phyloP scores from a whole-genome alignment of 73 alveolate species.

The Paraurostyla sp. region DNA sequence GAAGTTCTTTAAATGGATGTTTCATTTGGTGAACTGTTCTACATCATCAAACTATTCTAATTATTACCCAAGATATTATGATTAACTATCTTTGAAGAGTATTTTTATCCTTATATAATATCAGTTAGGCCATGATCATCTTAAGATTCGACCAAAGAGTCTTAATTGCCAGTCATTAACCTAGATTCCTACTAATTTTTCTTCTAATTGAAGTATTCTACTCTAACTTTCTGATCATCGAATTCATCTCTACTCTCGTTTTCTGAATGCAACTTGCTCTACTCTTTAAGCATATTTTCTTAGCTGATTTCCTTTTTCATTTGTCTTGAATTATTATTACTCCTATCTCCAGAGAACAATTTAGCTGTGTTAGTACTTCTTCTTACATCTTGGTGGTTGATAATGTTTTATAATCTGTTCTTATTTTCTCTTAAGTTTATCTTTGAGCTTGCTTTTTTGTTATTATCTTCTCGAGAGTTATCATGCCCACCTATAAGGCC shows the following conservation, averaged over 20 bases:
- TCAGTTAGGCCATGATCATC: constrained; percentile 40
- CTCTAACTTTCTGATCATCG: background rate
- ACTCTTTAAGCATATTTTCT: too few relatives aligned
- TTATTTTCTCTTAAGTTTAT: too few relatives aligned
- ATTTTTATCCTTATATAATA: constrained; percentile 30
- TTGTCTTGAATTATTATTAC: too few relatives aligned
- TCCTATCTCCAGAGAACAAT: too few relatives aligned
- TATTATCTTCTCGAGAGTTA: too few relatives aligned
- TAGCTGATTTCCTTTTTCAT: too few relatives aligned
- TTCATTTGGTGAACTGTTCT: background rate
- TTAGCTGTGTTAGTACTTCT: too few relatives aligned
- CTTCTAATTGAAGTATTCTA: background rate
- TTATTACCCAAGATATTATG: constrained; percentile 12
- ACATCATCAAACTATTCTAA: background rate
- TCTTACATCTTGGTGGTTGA: too few relatives aligned
- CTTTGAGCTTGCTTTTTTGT: too few relatives aligned
- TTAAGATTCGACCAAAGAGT: constrained; percentile 17
- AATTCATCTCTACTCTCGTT: background rate
- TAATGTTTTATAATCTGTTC: too few relatives aligned
- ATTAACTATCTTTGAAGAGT: constrained; percentile 22
- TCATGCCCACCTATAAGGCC: background rate
- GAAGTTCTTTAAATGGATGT: background rate
- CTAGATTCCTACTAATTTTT: background rate
- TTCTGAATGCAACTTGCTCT: background rate
- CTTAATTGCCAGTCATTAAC: constrained; percentile 11